Percentiles rank a stretch among this genome's conserved stretches.
phyloP scores from a whole-genome alignment of 1,139 yeast species.

The Debaryomyces udenii region DNA sequence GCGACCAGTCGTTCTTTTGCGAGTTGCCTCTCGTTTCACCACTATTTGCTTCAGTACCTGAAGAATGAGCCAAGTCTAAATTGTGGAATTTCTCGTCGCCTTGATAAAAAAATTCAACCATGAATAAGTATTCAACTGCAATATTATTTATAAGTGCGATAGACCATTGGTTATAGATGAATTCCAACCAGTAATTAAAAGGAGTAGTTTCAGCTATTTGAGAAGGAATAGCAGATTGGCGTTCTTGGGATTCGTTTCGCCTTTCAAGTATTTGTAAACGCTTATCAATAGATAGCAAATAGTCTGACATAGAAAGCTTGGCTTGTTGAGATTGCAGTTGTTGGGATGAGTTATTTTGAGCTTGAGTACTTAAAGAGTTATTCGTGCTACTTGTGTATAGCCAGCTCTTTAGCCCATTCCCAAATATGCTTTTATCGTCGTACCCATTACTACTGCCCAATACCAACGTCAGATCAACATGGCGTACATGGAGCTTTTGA shows the following conservation, averaged over 20 bases:
- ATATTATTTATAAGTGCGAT: slow-evolving; percentile 77
- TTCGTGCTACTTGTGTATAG: slow-evolving; percentile 13
- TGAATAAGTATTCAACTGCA: slow-evolving; percentile 74
- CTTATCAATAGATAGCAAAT: slow-evolving; percentile 57
- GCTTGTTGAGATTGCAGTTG: slow-evolving; percentile 12
- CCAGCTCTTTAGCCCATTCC: slow-evolving; percentile 35
- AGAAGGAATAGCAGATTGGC: slow-evolving; percentile 72
- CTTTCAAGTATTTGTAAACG: slow-evolving; percentile 52
- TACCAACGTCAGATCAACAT: slow-evolving; percentile 54
- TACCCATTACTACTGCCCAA: slow-evolving; percentile 46
- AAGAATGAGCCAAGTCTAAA: slow-evolving; percentile 19
- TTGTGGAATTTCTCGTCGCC: slow-evolving; percentile 43
- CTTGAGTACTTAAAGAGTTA: slow-evolving; percentile 9
- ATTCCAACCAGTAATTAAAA: slow-evolving; percentile 68
- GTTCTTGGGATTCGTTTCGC: slow-evolving; percentile 30
- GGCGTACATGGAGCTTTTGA: slow-evolving; percentile 59
- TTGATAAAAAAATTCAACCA: slow-evolving; percentile 68
- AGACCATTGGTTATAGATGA: slow-evolving; percentile 72
- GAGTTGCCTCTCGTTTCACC: slow-evolving; percentile 24
- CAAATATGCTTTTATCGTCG: slow-evolving; percentile 28
- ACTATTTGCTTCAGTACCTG: too few relatives aligned
- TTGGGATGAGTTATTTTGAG: slow-evolving; percentile 6
- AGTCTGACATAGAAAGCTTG: slow-evolving; percentile 41
- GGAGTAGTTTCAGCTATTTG: slow-evolving; percentile 84
- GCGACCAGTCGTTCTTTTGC: slow-evolving; percentile 47